These are phyloP conservation scores for Fusarium marasasianum DNA, from an alignment of 2,329 filamentous ascomycete species.

Conservation along the genomic window DNA sequence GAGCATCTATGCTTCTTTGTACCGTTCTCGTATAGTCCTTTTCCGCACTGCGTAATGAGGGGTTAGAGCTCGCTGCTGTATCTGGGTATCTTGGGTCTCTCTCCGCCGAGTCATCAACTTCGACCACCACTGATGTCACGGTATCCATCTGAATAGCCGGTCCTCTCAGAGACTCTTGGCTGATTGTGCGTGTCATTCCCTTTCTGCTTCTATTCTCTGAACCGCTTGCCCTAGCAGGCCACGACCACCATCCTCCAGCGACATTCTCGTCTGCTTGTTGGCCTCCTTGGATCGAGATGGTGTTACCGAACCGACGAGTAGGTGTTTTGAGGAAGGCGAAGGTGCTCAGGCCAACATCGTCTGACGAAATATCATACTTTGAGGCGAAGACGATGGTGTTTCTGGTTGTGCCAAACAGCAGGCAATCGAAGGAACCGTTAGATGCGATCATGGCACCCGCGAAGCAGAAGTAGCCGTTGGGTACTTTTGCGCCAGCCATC, in stretches of 20 bases:
- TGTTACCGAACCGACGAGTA: conserved; percentile 53
- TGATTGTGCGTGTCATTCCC: conserved; percentile 38
- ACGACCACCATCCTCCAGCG: conserved; percentile 44
- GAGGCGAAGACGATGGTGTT: conserved; percentile 61
- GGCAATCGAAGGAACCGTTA: conserved; percentile 65
- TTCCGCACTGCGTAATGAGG: conserved; percentile 43
- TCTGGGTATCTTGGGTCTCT: conserved; percentile 40
- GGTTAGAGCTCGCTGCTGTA: conserved; percentile 34
- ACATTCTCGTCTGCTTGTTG: conserved; percentile 12
- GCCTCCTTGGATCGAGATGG: conserved; percentile 51
- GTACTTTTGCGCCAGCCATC: conserved; percentile 64
- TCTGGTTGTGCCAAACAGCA: conserved; percentile 62
- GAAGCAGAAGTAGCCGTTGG: conserved; percentile 65
- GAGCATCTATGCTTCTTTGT: conserved; percentile 9
- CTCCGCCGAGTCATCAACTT: conserved; percentile 45
- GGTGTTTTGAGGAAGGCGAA: conserved; percentile 61
- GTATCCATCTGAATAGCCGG: conserved; percentile 57
- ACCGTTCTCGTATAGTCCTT: conserved; percentile 33
- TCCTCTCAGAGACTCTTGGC: conserved; percentile 48
- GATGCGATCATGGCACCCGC: conserved; percentile 67
- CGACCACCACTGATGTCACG: conserved; percentile 54
- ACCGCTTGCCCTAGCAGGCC: conserved; percentile 21
- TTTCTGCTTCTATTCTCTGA: conserved; percentile 13
- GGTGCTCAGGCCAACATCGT: conserved; percentile 60
- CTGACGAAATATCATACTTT: conserved; percentile 48